Percentiles rank a stretch among this genome's conserved stretches.
Evolutionary conservation across 208 protist genomes (phyloP).

Genomic region (Naegleria fowleri): DNA sequence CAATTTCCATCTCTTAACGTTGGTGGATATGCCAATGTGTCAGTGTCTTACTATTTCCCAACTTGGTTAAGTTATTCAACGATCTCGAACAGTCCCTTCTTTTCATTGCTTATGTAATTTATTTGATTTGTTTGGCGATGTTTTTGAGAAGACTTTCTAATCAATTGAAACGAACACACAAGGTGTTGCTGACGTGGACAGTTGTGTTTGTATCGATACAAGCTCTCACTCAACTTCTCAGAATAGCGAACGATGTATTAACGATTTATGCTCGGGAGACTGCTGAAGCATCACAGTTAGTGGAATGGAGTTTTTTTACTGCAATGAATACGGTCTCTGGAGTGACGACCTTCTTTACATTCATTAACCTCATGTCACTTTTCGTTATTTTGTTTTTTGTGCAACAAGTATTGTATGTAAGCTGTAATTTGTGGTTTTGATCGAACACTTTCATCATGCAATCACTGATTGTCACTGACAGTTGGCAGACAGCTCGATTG

Average conservation of each 20-base stretch:
- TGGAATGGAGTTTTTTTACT: background rate
- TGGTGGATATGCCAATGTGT: background rate
- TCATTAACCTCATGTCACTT: background rate
- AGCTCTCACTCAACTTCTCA: background rate
- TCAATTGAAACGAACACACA: background rate
- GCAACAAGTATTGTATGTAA: background rate
- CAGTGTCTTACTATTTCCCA: background rate
- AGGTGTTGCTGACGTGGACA: background rate
- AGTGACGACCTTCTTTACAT: background rate
- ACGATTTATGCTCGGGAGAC: background rate
- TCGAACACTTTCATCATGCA: too few species aligned
- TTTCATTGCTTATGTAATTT: background rate
- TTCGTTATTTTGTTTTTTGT: background rate
- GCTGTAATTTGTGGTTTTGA: background rate
- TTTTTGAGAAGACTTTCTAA: background rate
- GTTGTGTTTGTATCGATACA: background rate
- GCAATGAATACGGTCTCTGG: background rate
- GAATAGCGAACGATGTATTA: background rate
- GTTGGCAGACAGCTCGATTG: background rate
- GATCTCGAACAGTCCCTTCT: background rate
- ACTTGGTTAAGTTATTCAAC: background rate
- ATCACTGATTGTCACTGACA: background rate
- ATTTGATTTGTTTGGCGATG: background rate
- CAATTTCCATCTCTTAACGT: too few species aligned
- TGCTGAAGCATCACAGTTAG: background rate